These are phyloP conservation scores for Eustoma russellianum DNA, from an alignment of 257 asterid species.

Conservation along the genomic window DNA sequence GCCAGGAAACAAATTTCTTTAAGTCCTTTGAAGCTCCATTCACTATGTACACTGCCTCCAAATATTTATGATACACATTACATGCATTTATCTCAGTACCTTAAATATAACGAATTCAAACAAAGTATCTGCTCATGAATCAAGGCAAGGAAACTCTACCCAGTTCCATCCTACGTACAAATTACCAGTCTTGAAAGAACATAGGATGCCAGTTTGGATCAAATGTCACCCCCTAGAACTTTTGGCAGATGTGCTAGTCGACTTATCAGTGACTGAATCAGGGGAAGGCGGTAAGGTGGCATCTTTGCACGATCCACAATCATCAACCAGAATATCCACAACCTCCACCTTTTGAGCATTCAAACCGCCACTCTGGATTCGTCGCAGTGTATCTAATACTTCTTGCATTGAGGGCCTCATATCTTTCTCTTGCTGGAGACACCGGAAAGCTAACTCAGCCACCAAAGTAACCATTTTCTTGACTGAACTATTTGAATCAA, in stretches of 20 bases:
- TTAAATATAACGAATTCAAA: background rate
- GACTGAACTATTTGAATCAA: constrained; percentile 29
- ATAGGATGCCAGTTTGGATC: background rate
- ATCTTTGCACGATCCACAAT: constrained; percentile 25
- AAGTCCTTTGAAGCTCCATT: constrained; percentile 10
- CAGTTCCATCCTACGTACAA: constrained; percentile 6
- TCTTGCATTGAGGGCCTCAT: constrained; percentile 87
- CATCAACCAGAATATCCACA: constrained; percentile 48
- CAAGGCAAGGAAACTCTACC: constrained; percentile 5
- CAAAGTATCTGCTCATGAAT: background rate
- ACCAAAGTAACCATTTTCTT: constrained; percentile 56
- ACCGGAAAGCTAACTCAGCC: constrained; percentile 71
- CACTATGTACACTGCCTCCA: constrained; percentile 29
- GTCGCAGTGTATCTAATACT: constrained; percentile 40
- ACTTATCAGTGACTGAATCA: constrained; percentile 34
- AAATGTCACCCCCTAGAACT: constrained; percentile 36
- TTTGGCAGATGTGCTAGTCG: constrained; percentile 29
- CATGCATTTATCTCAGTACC: background rate
- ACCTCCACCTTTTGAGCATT: constrained; percentile 44
- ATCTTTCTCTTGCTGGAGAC: constrained; percentile 71
- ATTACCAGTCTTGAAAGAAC: background rate
- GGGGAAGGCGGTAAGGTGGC: constrained; percentile 33
- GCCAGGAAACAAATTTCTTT: background rate
- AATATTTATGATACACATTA: constrained; percentile 1
- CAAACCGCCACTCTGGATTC: constrained; percentile 43